These are phyloP conservation scores for Trichoderma atrobrunneum DNA, from an alignment of 2,329 filamentous ascomycete species.

Conservation along the genomic window DNA sequence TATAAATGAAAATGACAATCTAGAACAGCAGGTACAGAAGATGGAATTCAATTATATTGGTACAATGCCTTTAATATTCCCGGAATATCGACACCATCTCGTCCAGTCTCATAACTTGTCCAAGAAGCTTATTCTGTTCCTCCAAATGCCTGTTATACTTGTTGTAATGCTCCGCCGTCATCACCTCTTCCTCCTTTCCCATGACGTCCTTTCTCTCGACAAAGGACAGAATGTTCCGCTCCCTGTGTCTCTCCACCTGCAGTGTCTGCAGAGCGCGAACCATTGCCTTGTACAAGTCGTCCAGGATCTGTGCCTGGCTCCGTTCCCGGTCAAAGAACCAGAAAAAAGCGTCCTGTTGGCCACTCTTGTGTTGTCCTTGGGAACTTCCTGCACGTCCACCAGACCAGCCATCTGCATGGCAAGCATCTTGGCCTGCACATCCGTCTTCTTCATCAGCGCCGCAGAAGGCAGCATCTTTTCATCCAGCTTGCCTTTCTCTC, in stretches of 20 bases:
- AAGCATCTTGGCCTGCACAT: conserved; percentile 80
- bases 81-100: conserved; percentile 78
- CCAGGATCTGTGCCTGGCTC: conserved; percentile 66
- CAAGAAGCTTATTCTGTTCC: conserved; percentile 70
- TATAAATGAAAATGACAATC: background rate
- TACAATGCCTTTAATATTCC: conserved; percentile 58
- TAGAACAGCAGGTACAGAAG: background rate
- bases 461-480: conserved; percentile 82
- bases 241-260: conserved; percentile 68
- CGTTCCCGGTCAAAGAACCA: conserved; percentile 85
- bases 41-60: background rate
- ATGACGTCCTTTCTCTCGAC: conserved; percentile 83
- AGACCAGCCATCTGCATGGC: conserved; percentile 83
- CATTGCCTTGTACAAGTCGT: conserved; percentile 88
- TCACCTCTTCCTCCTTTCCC: conserved; percentile 76
- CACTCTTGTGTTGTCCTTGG: conserved; percentile 77
- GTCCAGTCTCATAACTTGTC: conserved; percentile 78
- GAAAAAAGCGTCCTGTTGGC: conserved; percentile 85
- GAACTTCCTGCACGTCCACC: conserved; percentile 90
- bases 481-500: conserved; percentile 87
- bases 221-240: conserved; percentile 72
- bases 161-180: conserved; percentile 70
- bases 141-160: conserved; percentile 58
- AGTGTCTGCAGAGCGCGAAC: conserved; percentile 78
- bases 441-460: conserved; percentile 78